phyloP scores from a whole-genome alignment of 179 eudicot genomes.

The Corrigiola litoralis region DNA sequence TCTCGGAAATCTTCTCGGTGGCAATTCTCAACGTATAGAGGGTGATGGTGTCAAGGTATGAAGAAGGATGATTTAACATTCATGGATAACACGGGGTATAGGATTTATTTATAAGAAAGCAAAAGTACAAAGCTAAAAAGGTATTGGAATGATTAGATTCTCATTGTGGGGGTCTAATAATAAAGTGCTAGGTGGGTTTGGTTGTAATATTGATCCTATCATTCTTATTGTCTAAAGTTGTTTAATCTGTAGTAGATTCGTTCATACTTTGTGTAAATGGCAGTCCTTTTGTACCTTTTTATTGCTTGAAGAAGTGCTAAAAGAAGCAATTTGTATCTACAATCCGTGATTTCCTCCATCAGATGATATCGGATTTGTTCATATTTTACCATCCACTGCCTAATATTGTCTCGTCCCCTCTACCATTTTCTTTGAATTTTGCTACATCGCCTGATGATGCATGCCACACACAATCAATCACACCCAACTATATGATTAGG shows the following conservation, averaged over 20 bases:
- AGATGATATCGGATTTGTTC: slow-evolving; percentile 3
- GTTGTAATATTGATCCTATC: slow-evolving; percentile 31
- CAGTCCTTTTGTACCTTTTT: slow-evolving; percentile 12
- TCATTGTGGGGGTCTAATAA: slow-evolving; percentile 21
- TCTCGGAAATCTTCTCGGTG: slow-evolving; percentile 66
- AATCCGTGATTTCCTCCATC: not conserved
- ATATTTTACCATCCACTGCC: not conserved
- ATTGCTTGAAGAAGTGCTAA: slow-evolving; percentile 10
- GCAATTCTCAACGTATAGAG: slow-evolving; percentile 40
- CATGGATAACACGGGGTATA: slow-evolving; percentile 15
- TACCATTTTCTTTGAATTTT: too few relatives aligned
- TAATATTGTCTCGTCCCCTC: not conserved
- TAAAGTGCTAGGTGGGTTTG: slow-evolving; percentile 27
- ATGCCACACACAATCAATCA: too few relatives aligned
- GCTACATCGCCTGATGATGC: too few relatives aligned
- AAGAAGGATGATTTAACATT: slow-evolving; percentile 19
- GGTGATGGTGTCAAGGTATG: slow-evolving; percentile 52
- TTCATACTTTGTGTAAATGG: slow-evolving; percentile 16
- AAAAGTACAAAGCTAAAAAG: slow-evolving; percentile 20
- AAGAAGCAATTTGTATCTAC: slow-evolving; percentile 8
- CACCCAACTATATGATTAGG: too few relatives aligned
- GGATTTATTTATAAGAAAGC: slow-evolving; percentile 30
- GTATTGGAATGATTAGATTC: slow-evolving; percentile 33
- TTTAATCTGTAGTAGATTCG: slow-evolving; percentile 20
- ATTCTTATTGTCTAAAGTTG: slow-evolving; percentile 21